phyloP scores from a whole-genome alignment of 2,329 filamentous ascomycete genomes.

The Beauveria caledonica region DNA sequence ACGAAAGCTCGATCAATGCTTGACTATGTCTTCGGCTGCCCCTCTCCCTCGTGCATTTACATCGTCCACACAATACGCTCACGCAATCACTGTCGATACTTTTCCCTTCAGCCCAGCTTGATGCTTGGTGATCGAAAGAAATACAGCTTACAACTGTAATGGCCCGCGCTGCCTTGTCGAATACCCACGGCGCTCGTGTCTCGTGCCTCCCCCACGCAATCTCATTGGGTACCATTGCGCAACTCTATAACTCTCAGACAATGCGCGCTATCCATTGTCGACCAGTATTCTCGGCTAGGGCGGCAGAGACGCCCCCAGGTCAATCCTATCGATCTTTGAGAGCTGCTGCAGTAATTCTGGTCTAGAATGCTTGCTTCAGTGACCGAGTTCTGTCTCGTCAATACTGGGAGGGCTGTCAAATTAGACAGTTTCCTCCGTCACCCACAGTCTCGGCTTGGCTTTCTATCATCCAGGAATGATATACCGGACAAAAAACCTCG shows the following conservation, averaged over 20 bases:
- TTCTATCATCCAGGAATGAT: neutral
- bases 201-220: conserved; percentile 3
- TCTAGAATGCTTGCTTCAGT: conserved; percentile 4
- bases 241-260: neutral
- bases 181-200: neutral
- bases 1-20: no score
- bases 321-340: neutral
- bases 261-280: neutral
- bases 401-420: neutral
- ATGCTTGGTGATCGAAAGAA: neutral
- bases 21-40: no score
- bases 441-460: neutral
- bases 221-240: neutral
- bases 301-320: neutral
- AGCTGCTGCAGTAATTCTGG: neutral
- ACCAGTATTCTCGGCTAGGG: neutral
- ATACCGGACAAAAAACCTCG: neutral
- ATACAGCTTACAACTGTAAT: no score
- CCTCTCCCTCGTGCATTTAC: neutral
- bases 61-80: neutral
- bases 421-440: neutral
- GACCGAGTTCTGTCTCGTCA: neutral
- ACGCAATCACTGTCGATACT: no score
- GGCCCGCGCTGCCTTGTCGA: neutral
- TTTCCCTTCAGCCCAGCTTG: no score